A percentile compares a stretch with the other conserved stretches of the same genome.
Evolutionary conservation across 192 early-diverging fungal species (phyloP).

Genomic region (Phycomyces blakesleeanus): DNA sequence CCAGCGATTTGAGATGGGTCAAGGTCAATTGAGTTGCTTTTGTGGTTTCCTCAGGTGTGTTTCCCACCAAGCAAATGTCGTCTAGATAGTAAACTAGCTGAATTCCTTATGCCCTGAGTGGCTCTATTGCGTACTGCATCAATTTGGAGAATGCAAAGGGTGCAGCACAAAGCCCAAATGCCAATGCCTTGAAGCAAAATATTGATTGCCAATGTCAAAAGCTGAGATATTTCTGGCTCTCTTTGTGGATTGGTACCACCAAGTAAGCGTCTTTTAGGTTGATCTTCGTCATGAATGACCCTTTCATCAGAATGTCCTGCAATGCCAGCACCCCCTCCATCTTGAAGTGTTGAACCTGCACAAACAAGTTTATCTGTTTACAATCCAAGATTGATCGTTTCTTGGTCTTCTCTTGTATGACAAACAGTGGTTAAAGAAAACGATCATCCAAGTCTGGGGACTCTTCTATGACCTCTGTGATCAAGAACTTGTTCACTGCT

Average conservation of each 20-base stretch:
- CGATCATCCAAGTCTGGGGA: too few species aligned
- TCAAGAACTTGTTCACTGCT: too few species aligned
- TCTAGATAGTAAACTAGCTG: too few species aligned
- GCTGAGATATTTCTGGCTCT: neutral
- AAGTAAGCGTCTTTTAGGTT: neutral
- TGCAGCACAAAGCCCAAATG: neutral
- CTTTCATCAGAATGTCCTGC: neutral
- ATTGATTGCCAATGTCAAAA: neutral
- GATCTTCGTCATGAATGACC: neutral
- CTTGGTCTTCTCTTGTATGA: too few species aligned
- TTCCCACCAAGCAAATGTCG: too few species aligned
- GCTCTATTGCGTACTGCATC: too few species aligned
- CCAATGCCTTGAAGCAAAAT: neutral
- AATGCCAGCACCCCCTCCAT: constrained; percentile 4
- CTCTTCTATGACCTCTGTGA: too few species aligned
- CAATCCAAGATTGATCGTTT: neutral
- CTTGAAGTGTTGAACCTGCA: constrained; percentile 5
- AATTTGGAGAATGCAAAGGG: neutral
- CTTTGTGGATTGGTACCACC: neutral
- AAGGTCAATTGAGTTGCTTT: neutral
- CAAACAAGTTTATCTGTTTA: neutral
- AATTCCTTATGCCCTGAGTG: too few species aligned
- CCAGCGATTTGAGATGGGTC: neutral
- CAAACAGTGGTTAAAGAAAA: too few species aligned
- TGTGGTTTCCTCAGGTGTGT: too few species aligned